Percentiles rank a stretch among this genome's conserved stretches.
Conservation (phyloP, 345 rosid genomes). For the Eucalyptus cloeziana region DNA sequence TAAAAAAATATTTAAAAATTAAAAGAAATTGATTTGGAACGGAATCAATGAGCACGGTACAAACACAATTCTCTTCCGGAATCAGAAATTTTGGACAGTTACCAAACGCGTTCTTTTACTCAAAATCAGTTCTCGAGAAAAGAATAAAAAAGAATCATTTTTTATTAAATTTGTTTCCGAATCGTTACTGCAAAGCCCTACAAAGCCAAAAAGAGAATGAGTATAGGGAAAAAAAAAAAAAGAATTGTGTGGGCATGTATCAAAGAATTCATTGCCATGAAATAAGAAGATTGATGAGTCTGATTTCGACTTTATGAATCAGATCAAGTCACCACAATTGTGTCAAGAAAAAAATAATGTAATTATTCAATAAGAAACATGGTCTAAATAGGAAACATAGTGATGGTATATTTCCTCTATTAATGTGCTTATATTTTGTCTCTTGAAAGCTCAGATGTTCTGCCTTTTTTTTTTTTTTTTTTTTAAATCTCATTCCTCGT, state of each 20-base stretch:
- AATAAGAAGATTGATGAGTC: not conserved
- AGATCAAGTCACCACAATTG: not conserved
- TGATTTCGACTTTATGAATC: not conserved
- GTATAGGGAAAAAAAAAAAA: too few species aligned
- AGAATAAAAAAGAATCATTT: too few species aligned
- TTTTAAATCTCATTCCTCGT: not conserved
- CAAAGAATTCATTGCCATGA: not conserved
- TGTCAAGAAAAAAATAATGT: not conserved
- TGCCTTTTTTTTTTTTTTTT: not conserved
- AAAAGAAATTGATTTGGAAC: too few species aligned
- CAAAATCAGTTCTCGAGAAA: too few species aligned
- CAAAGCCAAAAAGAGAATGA: not conserved
- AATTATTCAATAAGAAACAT: not conserved
- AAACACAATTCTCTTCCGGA: too few species aligned
- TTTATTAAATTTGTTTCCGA: too few species aligned
- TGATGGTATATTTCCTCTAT: not conserved
- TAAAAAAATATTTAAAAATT: too few species aligned
- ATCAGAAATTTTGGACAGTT: too few species aligned
- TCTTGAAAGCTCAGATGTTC: not conserved
- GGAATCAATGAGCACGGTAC: too few species aligned
- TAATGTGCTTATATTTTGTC: not conserved
- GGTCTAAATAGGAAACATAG: not conserved
- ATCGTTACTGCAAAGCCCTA: too few species aligned
- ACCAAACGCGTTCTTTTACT: too few species aligned
- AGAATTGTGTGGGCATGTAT: not conserved